Evolutionary conservation across 305 asterid species (phyloP).

Genomic region (Solanum aculeatissimum): DNA sequence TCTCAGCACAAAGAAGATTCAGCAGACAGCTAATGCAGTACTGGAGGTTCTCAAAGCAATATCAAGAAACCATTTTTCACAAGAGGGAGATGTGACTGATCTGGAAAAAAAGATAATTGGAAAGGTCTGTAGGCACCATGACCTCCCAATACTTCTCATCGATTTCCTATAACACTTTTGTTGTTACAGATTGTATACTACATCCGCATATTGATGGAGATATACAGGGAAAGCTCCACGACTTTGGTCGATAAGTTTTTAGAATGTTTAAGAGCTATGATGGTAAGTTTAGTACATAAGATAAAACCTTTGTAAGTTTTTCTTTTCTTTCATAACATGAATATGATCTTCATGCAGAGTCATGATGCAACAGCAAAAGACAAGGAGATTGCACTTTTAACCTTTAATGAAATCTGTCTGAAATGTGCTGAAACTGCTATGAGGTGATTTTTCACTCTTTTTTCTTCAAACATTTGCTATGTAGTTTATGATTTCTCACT

Average conservation of each 20-base stretch:
- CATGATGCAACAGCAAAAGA: neutral
- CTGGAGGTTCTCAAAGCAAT: neutral
- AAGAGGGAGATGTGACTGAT: neutral
- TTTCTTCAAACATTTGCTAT: too few species aligned
- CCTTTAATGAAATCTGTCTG: too few species aligned
- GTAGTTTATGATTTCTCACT: too few species aligned
- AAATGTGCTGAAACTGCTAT: too few species aligned
- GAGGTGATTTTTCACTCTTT: too few species aligned
- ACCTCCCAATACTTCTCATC: too few species aligned
- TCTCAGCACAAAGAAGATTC: neutral
- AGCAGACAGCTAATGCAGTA: neutral
- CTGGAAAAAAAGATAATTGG: neutral
- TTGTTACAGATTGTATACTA: neutral
- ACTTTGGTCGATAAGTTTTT: neutral
- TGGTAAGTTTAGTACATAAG: neutral
- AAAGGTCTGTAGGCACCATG: neutral
- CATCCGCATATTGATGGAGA: neutral
- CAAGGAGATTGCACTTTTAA: neutral
- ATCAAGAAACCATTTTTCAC: neutral
- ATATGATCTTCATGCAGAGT: neutral
- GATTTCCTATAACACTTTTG: neutral
- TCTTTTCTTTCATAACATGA: neutral
- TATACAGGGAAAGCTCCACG: neutral
- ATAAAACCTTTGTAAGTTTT: too few species aligned
- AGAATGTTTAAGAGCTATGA: neutral